Base-by-base conservation (phyloP, 352 stramenopile genomes). In the Globisporangium spiculum region DNA sequence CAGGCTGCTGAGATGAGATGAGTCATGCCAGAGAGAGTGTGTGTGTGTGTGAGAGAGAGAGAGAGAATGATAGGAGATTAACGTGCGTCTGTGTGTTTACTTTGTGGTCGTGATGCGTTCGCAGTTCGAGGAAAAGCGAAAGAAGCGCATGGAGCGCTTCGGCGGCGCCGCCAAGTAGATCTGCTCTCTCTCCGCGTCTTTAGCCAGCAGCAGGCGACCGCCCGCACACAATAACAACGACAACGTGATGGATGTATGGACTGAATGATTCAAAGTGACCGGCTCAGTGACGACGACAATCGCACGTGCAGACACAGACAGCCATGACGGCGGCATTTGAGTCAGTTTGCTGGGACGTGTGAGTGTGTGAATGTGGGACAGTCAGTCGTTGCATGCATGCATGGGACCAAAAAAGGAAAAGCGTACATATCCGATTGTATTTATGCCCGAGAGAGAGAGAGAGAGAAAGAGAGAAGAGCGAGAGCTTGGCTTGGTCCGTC, bases 101-200 rank as follows among this genome's bases (percentile, higher is more conserved):
- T 52, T 22, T 52, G 44, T 52, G 44, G 18, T 52, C 6, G 44
- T 44, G 20, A 20, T 27, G 34, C 64, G 8, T 26, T 20, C 65
- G 53, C 74, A 91, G 80, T 75, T 91, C 16, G 80, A 93, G 50
- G 84, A 90, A 66, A 92, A 93, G 75, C 84, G 84, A 74, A 78
- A 78, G 78, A 83, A 90, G 79, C 86, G 86, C 57, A 63, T 82
- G 71, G 79, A 92, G 68, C 84, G 86, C 57, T 94, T 94, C 67
- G 68, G 66, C 3, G 68, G 61, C 27, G 66, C 46, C 12, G 48
- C 69, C 36, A 84, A 69, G 55, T 67, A 60, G 60, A 27, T 27
- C 26, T 4, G 8, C 32, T 38, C 32, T 22, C 5, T 24, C 26
- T 4, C 14, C 34, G 24, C 9, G 41, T 18, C 32, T 16, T 27